These are phyloP conservation scores for Ascochyta fabae DNA, from an alignment of 2,329 filamentous ascomycete species.

Conservation along the genomic window DNA sequence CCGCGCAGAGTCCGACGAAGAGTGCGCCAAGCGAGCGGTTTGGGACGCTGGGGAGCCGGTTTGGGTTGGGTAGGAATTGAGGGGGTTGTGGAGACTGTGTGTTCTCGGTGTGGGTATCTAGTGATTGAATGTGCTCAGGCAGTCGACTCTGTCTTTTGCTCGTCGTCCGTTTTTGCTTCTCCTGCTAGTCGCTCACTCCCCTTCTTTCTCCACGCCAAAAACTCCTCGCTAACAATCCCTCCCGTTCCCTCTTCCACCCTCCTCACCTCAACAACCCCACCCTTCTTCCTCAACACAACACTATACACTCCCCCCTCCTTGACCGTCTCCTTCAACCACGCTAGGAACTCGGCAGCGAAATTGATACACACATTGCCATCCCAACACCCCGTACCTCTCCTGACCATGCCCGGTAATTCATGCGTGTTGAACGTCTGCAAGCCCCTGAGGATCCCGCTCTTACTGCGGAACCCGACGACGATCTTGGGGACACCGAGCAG, in stretches of 20 bases:
- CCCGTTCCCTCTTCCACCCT: slow-evolving; percentile 78
- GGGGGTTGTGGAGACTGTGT: neutral
- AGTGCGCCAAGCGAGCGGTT: slow-evolving; percentile 40
- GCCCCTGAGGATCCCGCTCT: slow-evolving; percentile 71
- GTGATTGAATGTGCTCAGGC: neutral
- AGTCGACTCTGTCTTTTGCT: neutral
- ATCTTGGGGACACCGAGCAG: slow-evolving; percentile 91
- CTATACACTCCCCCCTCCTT: slow-evolving; percentile 78
- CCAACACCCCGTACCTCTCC: slow-evolving; percentile 74
- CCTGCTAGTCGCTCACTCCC: neutral
- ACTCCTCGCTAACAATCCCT: slow-evolving; percentile 76
- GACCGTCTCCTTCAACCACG: slow-evolving; percentile 72
- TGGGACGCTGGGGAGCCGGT: slow-evolving; percentile 44
- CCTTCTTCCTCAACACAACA: slow-evolving; percentile 70
- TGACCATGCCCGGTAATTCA: slow-evolving; percentile 77
- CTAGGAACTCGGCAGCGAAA: slow-evolving; percentile 78
- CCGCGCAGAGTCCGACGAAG: slow-evolving; percentile 43
- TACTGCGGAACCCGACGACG: slow-evolving; percentile 84
- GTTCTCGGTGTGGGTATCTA: neutral
- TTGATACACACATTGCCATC: slow-evolving; percentile 94
- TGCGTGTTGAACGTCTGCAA: slow-evolving; percentile 82
- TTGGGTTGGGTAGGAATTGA: slow-evolving; percentile 32
- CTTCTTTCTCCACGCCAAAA: slow-evolving; percentile 71
- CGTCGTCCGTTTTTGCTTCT: neutral
- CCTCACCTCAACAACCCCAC: slow-evolving; percentile 73